phyloP scores from a whole-genome alignment of 2,329 filamentous ascomycete species.

The Ophiostoma fasciatum region DNA sequence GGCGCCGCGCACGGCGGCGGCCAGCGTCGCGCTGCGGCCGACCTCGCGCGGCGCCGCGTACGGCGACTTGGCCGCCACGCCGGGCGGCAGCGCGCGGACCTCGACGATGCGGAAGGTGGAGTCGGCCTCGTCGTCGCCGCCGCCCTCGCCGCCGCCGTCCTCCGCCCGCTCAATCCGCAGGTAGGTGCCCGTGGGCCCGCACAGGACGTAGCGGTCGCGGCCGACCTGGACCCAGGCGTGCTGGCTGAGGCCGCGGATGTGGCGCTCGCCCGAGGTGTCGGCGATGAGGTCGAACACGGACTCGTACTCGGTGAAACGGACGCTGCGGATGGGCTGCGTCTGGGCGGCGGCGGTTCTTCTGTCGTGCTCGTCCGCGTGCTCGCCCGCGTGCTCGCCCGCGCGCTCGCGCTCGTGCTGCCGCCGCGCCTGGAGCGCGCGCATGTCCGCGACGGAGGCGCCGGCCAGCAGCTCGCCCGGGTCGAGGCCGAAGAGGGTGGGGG shows the following conservation, averaged over 20 bases:
- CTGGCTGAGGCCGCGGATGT: constrained; percentile 62
- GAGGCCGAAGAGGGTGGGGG: constrained; percentile 83
- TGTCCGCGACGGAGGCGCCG: constrained; percentile 44
- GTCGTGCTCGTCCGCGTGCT: too few species aligned
- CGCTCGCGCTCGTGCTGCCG: constrained; percentile 29
- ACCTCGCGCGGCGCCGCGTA: constrained; percentile 57
- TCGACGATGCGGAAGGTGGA: constrained; percentile 30
- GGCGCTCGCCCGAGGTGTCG: constrained; percentile 62
- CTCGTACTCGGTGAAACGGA: constrained; percentile 82
- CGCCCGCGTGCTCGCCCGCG: not conserved
- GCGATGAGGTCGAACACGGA: constrained; percentile 82
- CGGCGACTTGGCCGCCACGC: constrained; percentile 33
- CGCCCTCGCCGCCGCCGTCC: constrained; percentile 15
- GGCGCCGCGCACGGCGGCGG: constrained; percentile 66
- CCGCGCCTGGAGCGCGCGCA: constrained; percentile 39
- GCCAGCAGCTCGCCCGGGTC: constrained; percentile 67
- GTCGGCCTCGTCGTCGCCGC: constrained; percentile 12
- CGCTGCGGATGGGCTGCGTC: constrained; percentile 20
- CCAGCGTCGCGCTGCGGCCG: constrained; percentile 48
- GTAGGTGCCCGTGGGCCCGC: constrained; percentile 47
- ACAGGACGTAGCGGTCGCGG: constrained; percentile 56
- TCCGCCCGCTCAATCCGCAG: constrained; percentile 34
- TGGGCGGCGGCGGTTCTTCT: not conserved
- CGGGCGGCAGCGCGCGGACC: constrained; percentile 30
- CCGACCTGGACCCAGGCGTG: constrained; percentile 72